These are phyloP conservation scores for Porphyrellus cyaneotinctus DNA, from an alignment of 768 basidiomycete genomes.

Conservation along the genomic window DNA sequence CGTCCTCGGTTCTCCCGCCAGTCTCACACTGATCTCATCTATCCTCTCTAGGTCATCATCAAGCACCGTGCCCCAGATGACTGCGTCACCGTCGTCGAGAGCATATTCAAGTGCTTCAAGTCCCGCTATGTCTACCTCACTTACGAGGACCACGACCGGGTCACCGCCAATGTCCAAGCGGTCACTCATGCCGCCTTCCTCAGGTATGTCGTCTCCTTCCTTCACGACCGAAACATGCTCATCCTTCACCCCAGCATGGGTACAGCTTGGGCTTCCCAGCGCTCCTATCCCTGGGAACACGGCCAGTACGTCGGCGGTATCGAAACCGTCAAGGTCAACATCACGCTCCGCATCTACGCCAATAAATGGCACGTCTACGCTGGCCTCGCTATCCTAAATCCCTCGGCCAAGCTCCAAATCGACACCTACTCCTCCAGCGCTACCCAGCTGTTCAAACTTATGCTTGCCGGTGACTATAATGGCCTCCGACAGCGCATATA, in stretches of 20 bases:
- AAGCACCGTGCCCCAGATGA: conserved; percentile 77
- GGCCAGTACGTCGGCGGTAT: conserved; percentile 95
- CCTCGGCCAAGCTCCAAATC: conserved; percentile 82
- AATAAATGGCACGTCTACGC: conserved; percentile 99
- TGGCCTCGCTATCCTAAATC: conserved; percentile 96
- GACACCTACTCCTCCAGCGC: conserved; percentile 84
- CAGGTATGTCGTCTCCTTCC: conserved; percentile 48
- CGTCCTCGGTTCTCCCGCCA: conserved; percentile 19
- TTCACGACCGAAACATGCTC: conserved; percentile 1
- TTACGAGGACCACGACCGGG: conserved; percentile 95
- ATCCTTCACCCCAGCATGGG: conserved; percentile 71
- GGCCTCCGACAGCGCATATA: conserved; percentile 69
- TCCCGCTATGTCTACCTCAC: conserved; percentile 88
- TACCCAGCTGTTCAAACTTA: conserved; percentile 92
- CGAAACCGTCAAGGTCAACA: conserved; percentile 95
- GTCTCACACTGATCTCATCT: background rate
- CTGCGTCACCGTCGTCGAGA: conserved; percentile 73
- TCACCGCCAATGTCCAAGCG: conserved; percentile 98
- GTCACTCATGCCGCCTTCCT: conserved; percentile 98
- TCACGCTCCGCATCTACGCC: conserved; percentile 91
- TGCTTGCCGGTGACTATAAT: conserved; percentile 59
- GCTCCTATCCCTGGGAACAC: conserved; percentile 91
- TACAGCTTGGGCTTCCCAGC: conserved; percentile 82
- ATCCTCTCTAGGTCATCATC: conserved; percentile 68
- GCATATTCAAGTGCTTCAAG: conserved; percentile 70